These are phyloP conservation scores for Leccinellum luteum DNA, from an alignment of 768 basidiomycete genomes.

Conservation along the genomic window DNA sequence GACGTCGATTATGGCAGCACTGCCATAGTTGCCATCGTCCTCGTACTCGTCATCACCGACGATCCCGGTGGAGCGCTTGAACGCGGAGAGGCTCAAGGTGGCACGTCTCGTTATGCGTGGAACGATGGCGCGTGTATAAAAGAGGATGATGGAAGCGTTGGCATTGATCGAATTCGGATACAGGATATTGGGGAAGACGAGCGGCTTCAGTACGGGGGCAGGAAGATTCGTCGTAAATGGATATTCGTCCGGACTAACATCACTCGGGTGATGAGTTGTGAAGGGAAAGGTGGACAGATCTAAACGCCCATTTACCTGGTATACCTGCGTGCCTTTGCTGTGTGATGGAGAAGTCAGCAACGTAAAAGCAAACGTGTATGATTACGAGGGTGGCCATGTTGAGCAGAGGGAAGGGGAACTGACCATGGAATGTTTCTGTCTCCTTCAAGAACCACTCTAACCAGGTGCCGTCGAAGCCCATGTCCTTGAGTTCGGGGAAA, in stretches of 20 bases:
- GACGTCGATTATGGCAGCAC: slow-evolving; percentile 90
- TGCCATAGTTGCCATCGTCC: slow-evolving; percentile 98
- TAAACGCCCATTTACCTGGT: slow-evolving; percentile 60
- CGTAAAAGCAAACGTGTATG: not conserved
- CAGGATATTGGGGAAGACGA: slow-evolving; percentile 74
- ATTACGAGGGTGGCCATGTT: slow-evolving; percentile 1
- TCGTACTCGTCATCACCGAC: slow-evolving; percentile 67
- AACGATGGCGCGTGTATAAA: slow-evolving; percentile 86
- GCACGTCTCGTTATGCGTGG: slow-evolving; percentile 82
- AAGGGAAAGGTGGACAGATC: not conserved
- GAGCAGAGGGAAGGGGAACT: slow-evolving; percentile 27
- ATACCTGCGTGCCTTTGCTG: slow-evolving; percentile 93
- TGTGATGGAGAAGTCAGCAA: not conserved
- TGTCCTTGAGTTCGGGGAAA: slow-evolving; percentile 71
- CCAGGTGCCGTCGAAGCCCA: slow-evolving; percentile 86
- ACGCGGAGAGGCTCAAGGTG: slow-evolving; percentile 60
- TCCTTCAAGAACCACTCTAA: slow-evolving; percentile 97
- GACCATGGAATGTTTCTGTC: slow-evolving; percentile 93
- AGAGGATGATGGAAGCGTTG: slow-evolving; percentile 81
- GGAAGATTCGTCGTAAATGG: slow-evolving; percentile 89
- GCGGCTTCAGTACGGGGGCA: slow-evolving; percentile 70
- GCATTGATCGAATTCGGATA: slow-evolving; percentile 80
- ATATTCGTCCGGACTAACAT: slow-evolving; percentile 92
- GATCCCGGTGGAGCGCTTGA: slow-evolving; percentile 67
- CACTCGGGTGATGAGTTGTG: not conserved